Evolutionary conservation across 1,139 yeast genomes (phyloP), one percentile per base, ranked within the genome.

Genomic region (Protomyces inundatus): DNA sequence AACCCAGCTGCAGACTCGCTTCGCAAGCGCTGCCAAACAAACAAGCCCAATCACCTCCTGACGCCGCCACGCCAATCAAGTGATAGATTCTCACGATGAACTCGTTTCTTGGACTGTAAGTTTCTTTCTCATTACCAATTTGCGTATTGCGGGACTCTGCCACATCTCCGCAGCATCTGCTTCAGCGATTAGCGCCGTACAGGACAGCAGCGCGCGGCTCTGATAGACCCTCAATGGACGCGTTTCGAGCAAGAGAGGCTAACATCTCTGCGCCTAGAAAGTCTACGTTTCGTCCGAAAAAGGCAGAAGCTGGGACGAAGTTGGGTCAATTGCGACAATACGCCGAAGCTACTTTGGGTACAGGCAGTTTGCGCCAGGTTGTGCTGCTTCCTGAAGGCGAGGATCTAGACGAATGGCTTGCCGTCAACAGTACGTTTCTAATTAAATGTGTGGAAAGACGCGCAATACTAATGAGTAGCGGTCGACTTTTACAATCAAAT

Each of bases 301-400:
- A 64, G 50, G 48, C 64, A 10, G 62, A 58, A 36, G 45, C 62
- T n/a, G 54, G 53, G 23, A 34, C 62, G 34, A 58, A 58, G 33
- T 51, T 58, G n/a, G 62, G 62, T 6, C 62, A 58, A n/a, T 16
- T 58, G 56, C 53, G 54, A 30, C 62, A 58, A 40, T 58, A 58
- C 71, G 98, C 97, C 0, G 97, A 91, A 73, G 93, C 95, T 63
- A 93, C 98, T 0, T 79, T 95, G 61, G 98, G 98, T 0, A 87
- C 97, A 0, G 96, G 93, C 56, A 87, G 93, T 51, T 79, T 93
- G 69, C 87, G 64, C 46, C 96, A 90, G 75, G 98, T 98, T 0
- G 98, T 93, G 30, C 87, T 87, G 72, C 79, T 95, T 48, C 99
- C 99, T 16, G 88, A 84, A 69, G 98, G 95, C 68, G 98, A 93